Base-by-base conservation (phyloP, 1,139 yeast genomes). In the Scheffersomyces illinoinensis region DNA sequence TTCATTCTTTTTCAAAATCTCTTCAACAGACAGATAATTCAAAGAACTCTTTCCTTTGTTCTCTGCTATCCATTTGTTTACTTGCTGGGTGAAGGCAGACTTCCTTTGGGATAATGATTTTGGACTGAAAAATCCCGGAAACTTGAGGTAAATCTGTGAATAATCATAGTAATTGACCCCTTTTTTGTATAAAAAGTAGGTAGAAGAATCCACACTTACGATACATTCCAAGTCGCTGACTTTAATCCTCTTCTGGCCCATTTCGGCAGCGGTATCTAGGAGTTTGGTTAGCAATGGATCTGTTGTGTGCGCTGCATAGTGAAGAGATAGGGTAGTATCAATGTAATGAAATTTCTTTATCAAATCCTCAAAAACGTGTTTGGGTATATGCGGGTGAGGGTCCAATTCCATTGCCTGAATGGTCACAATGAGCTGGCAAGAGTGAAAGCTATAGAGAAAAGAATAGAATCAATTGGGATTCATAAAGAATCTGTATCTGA, bases 221-320 rank as follows among this genome's bases (percentile, higher is more conserved):
- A 74, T 67, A 5, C 49, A 47, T 54, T 66, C 68, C 19, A 75
- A 20, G 48, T 67, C 68, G 2, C 50, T 12, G 12, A 63, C 53
- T 4, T 56, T 62, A n/a, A 74, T 66, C 48, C 68, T 60, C 20
- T 61, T 56, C 12, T 62, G 60, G 5, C 67, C 64, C n/a, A 71
- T 60, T 5, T 58, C 53, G 18, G 72, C 61, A 2, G 76, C 73
- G 8, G 67, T 62, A 17, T 64, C 65, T 24, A 74, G 63, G 17
- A 71, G 57, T 39, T 64, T 64, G 8, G 56, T 56, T 8, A 74
- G 52, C 4, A 64, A 47, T 3, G 77, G 76, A 57, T 69, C 68
- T 2, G 71, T 53, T 2, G 71, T 66, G 59, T 75, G 77, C 52
- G 63, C 67, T 26, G 76, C 57, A 57, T 68, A 75, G 61, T 75